These are phyloP conservation scores for Euclidium syriacum DNA, from an alignment of 345 rosid species.

Conservation along the genomic window DNA sequence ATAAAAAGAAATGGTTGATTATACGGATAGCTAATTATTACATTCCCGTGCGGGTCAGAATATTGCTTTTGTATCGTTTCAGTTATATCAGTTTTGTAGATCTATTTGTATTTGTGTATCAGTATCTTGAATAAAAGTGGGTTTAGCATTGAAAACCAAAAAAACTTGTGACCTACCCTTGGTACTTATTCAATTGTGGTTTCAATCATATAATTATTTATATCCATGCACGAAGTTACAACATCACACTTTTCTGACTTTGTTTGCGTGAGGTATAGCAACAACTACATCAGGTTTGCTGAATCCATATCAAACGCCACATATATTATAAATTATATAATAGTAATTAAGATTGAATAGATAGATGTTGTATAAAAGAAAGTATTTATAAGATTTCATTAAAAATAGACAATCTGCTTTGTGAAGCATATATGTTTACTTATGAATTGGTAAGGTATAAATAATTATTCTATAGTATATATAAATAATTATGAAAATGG, in stretches of 20 bases:
- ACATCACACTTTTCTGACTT: neutral
- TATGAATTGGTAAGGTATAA: neutral
- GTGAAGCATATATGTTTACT: neutral
- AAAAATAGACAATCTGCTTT: neutral
- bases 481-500: too few relatives aligned
- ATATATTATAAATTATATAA: neutral
- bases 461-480: neutral
- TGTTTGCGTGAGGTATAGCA: neutral
- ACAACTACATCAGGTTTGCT: slow-evolving; percentile 1
- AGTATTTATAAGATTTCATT: neutral
- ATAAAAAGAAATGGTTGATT: neutral
- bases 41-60: slow-evolving; percentile 22
- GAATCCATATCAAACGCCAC: neutral
- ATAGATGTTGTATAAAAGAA: neutral
- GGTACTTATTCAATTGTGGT: neutral
- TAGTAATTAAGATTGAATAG: neutral
- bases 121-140: too few relatives aligned
- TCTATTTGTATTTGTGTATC: neutral
- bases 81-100: slow-evolving; percentile 3
- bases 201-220: neutral
- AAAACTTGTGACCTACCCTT: neutral
- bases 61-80: slow-evolving; percentile 8
- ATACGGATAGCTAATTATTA: slow-evolving; percentile 21
- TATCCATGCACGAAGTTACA: slow-evolving; percentile 7
- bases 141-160: too few relatives aligned